Conservation (phyloP, 257 asterid species). For the Solanum sitiens region DNA sequence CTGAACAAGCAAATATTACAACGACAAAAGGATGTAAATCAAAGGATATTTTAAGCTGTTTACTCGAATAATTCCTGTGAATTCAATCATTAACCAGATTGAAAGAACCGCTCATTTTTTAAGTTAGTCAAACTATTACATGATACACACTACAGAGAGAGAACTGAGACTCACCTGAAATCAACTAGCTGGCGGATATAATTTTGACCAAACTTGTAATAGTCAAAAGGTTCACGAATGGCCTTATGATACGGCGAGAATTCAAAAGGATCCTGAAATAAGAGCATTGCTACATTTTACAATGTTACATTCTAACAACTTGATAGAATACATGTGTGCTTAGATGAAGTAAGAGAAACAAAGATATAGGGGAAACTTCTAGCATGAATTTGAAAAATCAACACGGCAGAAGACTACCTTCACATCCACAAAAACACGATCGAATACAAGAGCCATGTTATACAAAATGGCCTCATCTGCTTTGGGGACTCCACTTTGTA, state of each 20-base stretch:
- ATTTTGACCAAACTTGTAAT: slow-evolving; percentile 71
- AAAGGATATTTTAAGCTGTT: not conserved
- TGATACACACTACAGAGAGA: not conserved
- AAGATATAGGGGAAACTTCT: not conserved
- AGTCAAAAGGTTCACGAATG: slow-evolving; percentile 87
- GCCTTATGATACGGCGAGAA: slow-evolving; percentile 68
- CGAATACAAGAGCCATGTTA: slow-evolving; percentile 70
- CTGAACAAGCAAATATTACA: not conserved
- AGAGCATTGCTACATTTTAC: not conserved
- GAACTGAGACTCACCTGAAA: slow-evolving; percentile 44
- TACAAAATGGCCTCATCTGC: slow-evolving; percentile 59
- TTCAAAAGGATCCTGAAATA: slow-evolving; percentile 67
- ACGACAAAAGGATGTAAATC: not conserved
- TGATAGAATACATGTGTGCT: not conserved
- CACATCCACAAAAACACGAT: slow-evolving; percentile 69
- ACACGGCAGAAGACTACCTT: slow-evolving; percentile 34
- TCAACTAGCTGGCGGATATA: slow-evolving; percentile 64
- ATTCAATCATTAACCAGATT: not conserved
- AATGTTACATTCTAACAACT: not conserved
- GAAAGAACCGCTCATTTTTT: not conserved
- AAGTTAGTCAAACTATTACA: not conserved
- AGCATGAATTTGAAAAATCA: not conserved
- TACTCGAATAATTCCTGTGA: not conserved
- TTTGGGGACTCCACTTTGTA: slow-evolving; percentile 56
- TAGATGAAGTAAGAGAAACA: slow-evolving; percentile 2